Percentiles rank a stretch among this genome's conserved stretches.
Evolutionary conservation across 208 protist species (phyloP).

Genomic region (Acanthamoeba triangularis): DNA sequence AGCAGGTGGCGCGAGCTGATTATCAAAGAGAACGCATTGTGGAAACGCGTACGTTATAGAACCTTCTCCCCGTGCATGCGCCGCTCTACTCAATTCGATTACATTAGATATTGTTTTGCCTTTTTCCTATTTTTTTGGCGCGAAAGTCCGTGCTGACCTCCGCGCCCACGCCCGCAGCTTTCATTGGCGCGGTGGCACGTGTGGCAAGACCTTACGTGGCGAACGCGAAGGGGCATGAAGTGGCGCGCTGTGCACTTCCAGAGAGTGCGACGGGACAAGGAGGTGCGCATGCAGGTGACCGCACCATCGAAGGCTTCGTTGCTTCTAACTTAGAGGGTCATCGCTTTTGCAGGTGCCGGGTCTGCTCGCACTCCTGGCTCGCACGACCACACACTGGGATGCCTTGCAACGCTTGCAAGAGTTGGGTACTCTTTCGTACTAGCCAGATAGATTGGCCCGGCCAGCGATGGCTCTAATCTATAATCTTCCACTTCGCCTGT

Average conservation of each 20-base stretch:
- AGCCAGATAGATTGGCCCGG: no score
- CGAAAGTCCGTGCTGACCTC: no score
- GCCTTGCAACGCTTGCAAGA: background rate
- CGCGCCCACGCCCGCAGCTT: background rate
- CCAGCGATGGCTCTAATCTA: background rate
- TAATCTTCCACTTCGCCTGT: background rate
- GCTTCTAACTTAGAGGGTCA: background rate
- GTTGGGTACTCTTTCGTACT: background rate
- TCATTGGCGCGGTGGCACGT: background rate
- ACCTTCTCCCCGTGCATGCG: background rate
- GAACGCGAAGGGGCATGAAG: background rate
- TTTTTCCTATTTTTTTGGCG: no score
- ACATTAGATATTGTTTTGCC: no score
- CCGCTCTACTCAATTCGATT: background rate
- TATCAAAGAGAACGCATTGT: background rate
- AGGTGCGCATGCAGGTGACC: background rate
- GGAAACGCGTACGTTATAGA: background rate
- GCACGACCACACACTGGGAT: background rate
- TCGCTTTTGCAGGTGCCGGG: background rate
- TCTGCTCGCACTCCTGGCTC: background rate
- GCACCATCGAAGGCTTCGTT: background rate
- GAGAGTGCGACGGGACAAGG: background rate
- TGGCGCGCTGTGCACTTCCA: background rate
- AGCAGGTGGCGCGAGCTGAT: background rate
- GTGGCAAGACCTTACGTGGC: background rate